Evolutionary conservation across 306 rosid species (phyloP).

Genomic region (Crotalaria pallida): DNA sequence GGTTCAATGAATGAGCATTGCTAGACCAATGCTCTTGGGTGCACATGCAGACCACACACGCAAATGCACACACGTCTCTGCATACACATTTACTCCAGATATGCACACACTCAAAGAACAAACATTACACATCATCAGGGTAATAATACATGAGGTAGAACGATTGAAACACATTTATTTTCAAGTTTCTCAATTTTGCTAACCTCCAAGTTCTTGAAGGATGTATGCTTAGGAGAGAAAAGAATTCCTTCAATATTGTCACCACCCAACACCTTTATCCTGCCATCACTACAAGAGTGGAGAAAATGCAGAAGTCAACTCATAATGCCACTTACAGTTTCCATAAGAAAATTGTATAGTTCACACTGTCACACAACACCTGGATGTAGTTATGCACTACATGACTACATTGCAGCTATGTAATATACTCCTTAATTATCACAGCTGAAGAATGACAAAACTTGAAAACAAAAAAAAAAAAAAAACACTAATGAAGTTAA

Average conservation of each 20-base stretch:
- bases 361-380: background rate
- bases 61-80: background rate
- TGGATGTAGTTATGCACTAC: background rate
- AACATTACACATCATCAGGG: background rate
- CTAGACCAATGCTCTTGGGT: conserved; percentile 11
- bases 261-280: conserved; percentile 84
- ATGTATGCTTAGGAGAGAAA: conserved; percentile 49
- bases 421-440: conserved; percentile 10
- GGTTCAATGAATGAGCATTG: background rate
- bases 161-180: background rate
- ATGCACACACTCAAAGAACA: conserved; percentile 2
- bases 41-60: background rate
- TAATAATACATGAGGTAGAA: background rate
- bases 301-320: conserved; percentile 20
- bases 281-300: conserved; percentile 70
- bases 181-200: conserved; percentile 15
- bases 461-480: background rate
- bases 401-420: background rate
- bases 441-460: background rate
- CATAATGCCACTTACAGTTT: conserved; percentile 9
- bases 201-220: conserved; percentile 78
- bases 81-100: background rate
- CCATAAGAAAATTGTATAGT: background rate
- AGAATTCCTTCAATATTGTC: conserved; percentile 73
- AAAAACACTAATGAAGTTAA: background rate